Base-by-base conservation (phyloP, 2,329 filamentous ascomycete genomes). In the Fusarium chaquense region DNA sequence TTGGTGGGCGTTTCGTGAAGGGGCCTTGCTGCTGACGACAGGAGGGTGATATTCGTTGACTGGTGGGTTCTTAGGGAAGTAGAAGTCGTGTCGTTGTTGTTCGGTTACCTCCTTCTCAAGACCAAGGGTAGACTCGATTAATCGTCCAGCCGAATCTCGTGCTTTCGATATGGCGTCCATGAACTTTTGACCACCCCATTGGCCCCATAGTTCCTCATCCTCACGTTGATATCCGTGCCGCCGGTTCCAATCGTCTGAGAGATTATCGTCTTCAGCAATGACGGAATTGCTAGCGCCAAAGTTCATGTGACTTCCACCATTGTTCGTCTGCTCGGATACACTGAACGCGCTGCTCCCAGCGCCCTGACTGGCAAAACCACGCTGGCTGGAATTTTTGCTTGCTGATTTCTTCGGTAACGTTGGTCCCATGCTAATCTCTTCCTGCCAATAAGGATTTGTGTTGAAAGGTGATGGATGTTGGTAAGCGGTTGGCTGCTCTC, bases 11-110 rank as follows among this genome's bases (percentile, higher is more conserved):
- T 89, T 89, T 75, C 83, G 89, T 76, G 87, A 89, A 38, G 84
- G 86, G 16, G 90, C 91, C 59, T 88, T 91, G 80, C 89, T 93
- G 78, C 88, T 93, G 65, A 96, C 92, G 53, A 97, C 90, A 4
- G 93, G 93, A 7, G 93, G 93, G 77, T 97, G 93, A 62, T 94
- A 87, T 65, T 97, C 93, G 80, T 97, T 96, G 73, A 97, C 89
- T 6, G 92, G 92, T 10, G 91, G 93, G 74, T 90, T 90, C 62
- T 80, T 83, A 38, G 84, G 83, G 52, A 85, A 83, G 77, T 91
- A 91, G 74, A 91, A 91, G 67, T 87, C 86, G 82, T 83, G 76
- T 83, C 87, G 72, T 83, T 84, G 55, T 81, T 84, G 72, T 80
- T 86, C 83, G 33, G 85, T 85, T 11, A 87, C 80, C 62, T 80